These are phyloP conservation scores for Suhomyces panamericanus DNA, from an alignment of 1,139 yeast genomes.

Conservation along the genomic window DNA sequence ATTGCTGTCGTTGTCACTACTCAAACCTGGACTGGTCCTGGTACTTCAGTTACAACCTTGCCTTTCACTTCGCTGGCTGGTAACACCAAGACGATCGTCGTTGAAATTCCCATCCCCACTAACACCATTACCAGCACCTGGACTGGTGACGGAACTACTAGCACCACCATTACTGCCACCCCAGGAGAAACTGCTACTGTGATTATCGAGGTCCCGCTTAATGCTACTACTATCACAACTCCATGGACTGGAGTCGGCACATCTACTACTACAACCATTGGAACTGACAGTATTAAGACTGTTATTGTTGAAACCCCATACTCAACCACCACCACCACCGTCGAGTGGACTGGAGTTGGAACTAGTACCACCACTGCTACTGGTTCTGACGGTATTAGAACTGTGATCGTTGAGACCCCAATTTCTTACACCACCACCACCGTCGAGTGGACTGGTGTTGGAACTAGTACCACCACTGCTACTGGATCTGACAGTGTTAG, in stretches of 20 bases:
- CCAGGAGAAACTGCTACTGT: slow-evolving; percentile 8
- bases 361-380: neutral
- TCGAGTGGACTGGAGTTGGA: neutral
- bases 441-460: too few relatives aligned
- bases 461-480: too few relatives aligned
- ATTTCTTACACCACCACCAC: too few relatives aligned
- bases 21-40: slow-evolving; percentile 16
- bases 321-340: neutral
- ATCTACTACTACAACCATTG: neutral
- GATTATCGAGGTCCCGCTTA: neutral
- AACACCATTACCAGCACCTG: slow-evolving; percentile 14
- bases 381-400: neutral
- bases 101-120: slow-evolving; percentile 18
- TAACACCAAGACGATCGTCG: slow-evolving; percentile 14
- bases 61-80: neutral
- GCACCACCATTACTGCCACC: slow-evolving; percentile 7
- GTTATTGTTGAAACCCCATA: neutral
- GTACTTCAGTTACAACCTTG: slow-evolving; percentile 13
- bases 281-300: neutral
- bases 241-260: neutral
- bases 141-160: slow-evolving; percentile 7
- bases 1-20: slow-evolving; percentile 17
- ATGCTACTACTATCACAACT: neutral
- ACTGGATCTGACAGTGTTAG: neutral
- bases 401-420: neutral